These are phyloP conservation scores for Amauroascus niger DNA, from an alignment of 2,329 filamentous ascomycete species.

Conservation along the genomic window DNA sequence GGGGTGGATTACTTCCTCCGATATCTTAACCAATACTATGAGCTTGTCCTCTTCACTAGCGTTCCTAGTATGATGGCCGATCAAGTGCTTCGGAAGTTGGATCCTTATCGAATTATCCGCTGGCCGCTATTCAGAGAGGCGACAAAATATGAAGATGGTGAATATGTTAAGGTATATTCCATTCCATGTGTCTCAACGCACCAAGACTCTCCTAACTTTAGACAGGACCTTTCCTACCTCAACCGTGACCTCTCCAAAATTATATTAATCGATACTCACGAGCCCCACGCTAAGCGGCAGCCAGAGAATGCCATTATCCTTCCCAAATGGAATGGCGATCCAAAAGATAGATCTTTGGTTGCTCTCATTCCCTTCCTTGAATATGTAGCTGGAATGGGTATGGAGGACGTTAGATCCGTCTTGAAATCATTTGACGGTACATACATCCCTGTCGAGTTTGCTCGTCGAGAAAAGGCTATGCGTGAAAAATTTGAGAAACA, in stretches of 20 bases:
- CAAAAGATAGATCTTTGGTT: constrained; percentile 76
- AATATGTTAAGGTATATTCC: constrained; percentile 74
- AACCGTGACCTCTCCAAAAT: constrained; percentile 94
- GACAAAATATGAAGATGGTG: constrained; percentile 91
- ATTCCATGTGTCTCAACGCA: not conserved
- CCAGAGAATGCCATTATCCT: constrained; percentile 95
- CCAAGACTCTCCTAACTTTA: constrained; percentile 14
- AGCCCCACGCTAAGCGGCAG: constrained; percentile 71
- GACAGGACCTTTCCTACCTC: constrained; percentile 86
- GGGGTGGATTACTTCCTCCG: constrained; percentile 95
- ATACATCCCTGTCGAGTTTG: constrained; percentile 83
- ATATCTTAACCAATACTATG: constrained; percentile 96
- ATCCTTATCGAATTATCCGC: constrained; percentile 89
- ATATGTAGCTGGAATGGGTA: constrained; percentile 90
- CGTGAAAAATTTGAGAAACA: constrained; percentile 77
- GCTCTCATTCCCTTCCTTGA: constrained; percentile 91
- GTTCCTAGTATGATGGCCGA: constrained; percentile 77
- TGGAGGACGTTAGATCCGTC: constrained; percentile 74
- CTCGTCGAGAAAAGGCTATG: constrained; percentile 73
- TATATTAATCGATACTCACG: constrained; percentile 82
- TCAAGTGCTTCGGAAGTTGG: constrained; percentile 81
- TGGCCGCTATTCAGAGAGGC: constrained; percentile 93
- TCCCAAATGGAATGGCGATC: constrained; percentile 77
- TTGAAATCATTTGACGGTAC: constrained; percentile 82
- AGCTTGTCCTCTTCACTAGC: constrained; percentile 89